A percentile compares a stretch with the other conserved stretches of the same genome.
These are phyloP conservation scores for Globisporangium emineosum DNA, from an alignment of 352 stramenopile species.

Conservation along the genomic window DNA sequence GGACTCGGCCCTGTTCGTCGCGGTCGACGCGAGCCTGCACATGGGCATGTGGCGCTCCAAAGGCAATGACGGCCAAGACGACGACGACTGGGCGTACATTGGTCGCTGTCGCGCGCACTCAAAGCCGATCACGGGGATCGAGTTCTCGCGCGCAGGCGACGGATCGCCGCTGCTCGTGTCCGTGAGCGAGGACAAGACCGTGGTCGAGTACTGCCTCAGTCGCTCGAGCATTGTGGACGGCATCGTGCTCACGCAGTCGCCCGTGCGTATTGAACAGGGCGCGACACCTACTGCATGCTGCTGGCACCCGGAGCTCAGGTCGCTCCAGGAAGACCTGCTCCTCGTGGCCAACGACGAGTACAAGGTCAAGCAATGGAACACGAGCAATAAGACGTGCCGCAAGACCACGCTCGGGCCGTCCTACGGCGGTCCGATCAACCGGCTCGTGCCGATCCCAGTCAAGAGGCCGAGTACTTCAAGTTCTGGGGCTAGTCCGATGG, in stretches of 20 bases:
- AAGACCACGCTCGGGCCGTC: conserved; percentile 89
- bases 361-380: conserved; percentile 93
- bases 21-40: conserved; percentile 68
- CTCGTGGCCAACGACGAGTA: conserved; percentile 91
- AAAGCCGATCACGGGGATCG: conserved; percentile 82
- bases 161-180: conserved; percentile 80
- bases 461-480: conserved; percentile 9
- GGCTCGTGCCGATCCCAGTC: conserved; percentile 60
- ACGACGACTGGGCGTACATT: conserved; percentile 81
- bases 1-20: conserved; percentile 74
- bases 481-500: not conserved
- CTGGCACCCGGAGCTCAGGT: conserved; percentile 86
- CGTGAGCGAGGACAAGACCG: conserved; percentile 79
- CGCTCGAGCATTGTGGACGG: conserved; percentile 83
- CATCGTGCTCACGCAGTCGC: conserved; percentile 71
- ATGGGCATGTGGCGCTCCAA: conserved; percentile 78
- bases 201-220: conserved; percentile 89
- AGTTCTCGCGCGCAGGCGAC: conserved; percentile 79
- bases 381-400: conserved; percentile 88
- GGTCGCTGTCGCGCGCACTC: conserved; percentile 75
- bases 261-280: conserved; percentile 80
- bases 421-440: conserved; percentile 88
- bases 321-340: conserved; percentile 85
- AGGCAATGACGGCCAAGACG: conserved; percentile 16
- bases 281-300: conserved; percentile 84